Base-by-base conservation (phyloP, 148 eudicot genomes). In the Chenopodium suecicum region DNA sequence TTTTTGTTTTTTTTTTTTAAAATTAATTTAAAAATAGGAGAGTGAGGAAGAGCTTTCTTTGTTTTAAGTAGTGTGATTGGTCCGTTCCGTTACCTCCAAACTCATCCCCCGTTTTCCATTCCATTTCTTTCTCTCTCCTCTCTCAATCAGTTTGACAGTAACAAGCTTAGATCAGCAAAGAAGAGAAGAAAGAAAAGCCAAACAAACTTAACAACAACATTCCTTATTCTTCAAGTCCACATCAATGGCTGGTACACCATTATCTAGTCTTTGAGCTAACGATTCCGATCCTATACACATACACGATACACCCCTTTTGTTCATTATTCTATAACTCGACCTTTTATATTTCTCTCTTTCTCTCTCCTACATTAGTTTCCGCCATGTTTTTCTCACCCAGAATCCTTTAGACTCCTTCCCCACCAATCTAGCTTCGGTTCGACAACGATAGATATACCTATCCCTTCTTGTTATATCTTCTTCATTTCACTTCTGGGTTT, bases 71-170 rank as follows among this genome's bases (percentile, higher is more conserved):
- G 69, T 70, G 60, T 77, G 74, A 77, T 82, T 73, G 72, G 85
- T 73, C 87, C 84, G 87, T 76, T 79, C 89, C 87, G 86, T 87
- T 81, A 78, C 76, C 50, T 69, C 79, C 48, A 34, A 14, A 75
- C 62, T 67, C 83, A 71, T 68, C 74, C 70, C 70, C 85, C 76
- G 78, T 84, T 82, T 71, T 20, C 62, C 19, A 27, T 23, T 41
- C 29, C 29, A 27, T 27, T 27, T 70, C 80, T 46, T 72, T 74
- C 79, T 81, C 77, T 79, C 76, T 68, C 60, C 66, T 56, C 68
- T 80, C 37, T 68, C 86, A 54, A 14, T 60, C 64, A 20, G 25
- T 31, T 17, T 19, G 64, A 72, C 22, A 50, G 34, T 29, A 19
- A 13, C 46, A 11, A 27, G 50, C 70, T 12, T 5, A 56, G 62